Conservation (phyloP, 2,329 filamentous ascomycete genomes). For the Niveomyces coronatus region DNA sequence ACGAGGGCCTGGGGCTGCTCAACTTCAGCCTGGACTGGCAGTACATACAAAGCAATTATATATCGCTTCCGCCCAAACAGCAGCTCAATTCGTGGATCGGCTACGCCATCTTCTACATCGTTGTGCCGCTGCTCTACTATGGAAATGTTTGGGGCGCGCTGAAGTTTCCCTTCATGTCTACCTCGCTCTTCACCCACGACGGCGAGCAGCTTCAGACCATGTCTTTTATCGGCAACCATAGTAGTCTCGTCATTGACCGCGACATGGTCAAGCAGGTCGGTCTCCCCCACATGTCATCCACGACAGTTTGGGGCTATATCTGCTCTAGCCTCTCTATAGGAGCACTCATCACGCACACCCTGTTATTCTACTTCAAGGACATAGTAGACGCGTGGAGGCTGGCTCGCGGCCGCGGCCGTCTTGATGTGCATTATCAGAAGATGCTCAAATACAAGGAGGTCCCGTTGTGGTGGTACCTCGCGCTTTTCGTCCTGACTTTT, state of each 20-base stretch:
- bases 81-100: constrained; percentile 28
- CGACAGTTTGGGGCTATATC: constrained; percentile 18
- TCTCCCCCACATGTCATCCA: constrained; percentile 18
- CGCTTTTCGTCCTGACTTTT: constrained; percentile 21
- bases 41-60: constrained; percentile 26
- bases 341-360: constrained; percentile 14
- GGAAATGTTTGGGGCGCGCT: constrained; percentile 27
- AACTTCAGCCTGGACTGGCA: constrained; percentile 34
- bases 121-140: constrained; percentile 30
- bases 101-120: constrained; percentile 23
- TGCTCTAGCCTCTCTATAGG: constrained; percentile 22
- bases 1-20: constrained; percentile 29
- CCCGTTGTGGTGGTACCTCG: constrained; percentile 26
- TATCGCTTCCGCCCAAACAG: constrained; percentile 28
- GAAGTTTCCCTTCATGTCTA: constrained; percentile 23
- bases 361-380: constrained; percentile 14
- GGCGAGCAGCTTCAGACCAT: constrained; percentile 16
- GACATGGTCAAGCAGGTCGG: constrained; percentile 17
- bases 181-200: constrained; percentile 18
- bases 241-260: constrained; percentile 18
- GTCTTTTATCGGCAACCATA: constrained; percentile 15
- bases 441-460: constrained; percentile 31
- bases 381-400: constrained; percentile 14
- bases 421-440: constrained; percentile 30
- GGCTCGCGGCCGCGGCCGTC: constrained; percentile 12